These are phyloP conservation scores for Dioscorea zingiberensis DNA, from an alignment of 106 monocot genomes.

Conservation along the genomic window DNA sequence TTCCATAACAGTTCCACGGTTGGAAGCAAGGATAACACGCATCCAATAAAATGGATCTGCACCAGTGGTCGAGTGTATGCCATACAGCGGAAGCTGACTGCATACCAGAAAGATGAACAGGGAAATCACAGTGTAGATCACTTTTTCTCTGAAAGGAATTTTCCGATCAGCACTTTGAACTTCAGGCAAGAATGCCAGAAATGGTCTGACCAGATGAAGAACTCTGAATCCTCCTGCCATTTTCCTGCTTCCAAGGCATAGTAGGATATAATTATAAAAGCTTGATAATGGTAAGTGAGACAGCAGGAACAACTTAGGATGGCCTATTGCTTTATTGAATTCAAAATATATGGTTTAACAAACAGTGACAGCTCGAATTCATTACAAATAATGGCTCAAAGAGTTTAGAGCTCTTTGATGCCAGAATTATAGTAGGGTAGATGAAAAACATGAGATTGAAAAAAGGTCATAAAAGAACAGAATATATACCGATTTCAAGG, in stretches of 20 bases:
- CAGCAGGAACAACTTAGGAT: too few relatives aligned
- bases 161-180: conserved; percentile 15
- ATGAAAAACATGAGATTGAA: too few relatives aligned
- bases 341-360: too few relatives aligned
- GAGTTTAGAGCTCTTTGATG: too few relatives aligned
- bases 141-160: conserved; percentile 12
- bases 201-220: conserved; percentile 9
- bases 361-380: too few relatives aligned
- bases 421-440: too few relatives aligned
- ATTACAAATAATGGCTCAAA: too few relatives aligned
- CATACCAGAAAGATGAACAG: conserved; percentile 14
- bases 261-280: too few relatives aligned
- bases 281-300: too few relatives aligned
- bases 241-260: background rate
- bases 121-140: conserved; percentile 14
- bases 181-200: conserved; percentile 13
- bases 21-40: conserved; percentile 13
- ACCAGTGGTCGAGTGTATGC: conserved; percentile 10
- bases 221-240: conserved; percentile 11
- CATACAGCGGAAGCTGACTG: conserved; percentile 15
- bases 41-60: conserved; percentile 17
- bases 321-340: too few relatives aligned
- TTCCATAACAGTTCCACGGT: conserved; percentile 16
- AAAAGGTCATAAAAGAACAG: too few relatives aligned
- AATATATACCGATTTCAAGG: too few relatives aligned